A percentile compares a stretch with the other conserved stretches of the same genome.
Evolutionary conservation across 2,329 filamentous ascomycete genomes (phyloP).

Genomic region (Xylaria hypoxylon): DNA sequence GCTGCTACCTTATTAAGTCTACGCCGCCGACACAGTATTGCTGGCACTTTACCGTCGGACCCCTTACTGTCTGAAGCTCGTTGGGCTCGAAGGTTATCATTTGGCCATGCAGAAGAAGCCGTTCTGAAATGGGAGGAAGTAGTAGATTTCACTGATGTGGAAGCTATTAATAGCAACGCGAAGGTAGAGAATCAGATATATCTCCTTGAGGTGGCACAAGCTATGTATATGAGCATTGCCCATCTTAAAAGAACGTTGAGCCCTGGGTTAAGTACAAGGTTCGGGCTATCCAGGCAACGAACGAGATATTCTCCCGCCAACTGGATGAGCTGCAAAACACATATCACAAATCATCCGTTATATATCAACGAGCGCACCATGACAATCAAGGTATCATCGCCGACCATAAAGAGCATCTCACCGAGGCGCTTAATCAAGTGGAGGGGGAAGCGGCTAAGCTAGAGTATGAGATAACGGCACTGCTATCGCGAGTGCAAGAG

Average conservation of each 20-base stretch:
- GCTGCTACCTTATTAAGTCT: constrained; percentile 62
- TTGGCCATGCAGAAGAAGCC: constrained; percentile 80
- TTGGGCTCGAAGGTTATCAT: constrained; percentile 79
- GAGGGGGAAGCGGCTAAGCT: constrained; percentile 85
- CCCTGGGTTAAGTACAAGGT: constrained; percentile 73
- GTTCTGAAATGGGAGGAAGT: constrained; percentile 74
- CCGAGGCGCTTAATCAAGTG: constrained; percentile 80
- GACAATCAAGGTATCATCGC: constrained; percentile 75
- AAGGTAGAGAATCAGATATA: constrained; percentile 36
- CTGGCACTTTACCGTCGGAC: constrained; percentile 50
- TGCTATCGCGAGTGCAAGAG: constrained; percentile 85
- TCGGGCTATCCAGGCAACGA: constrained; percentile 66
- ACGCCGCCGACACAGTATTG: constrained; percentile 71
- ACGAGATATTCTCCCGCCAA: constrained; percentile 71
- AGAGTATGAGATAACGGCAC: constrained; percentile 87
- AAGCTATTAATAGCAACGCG: constrained; percentile 46
- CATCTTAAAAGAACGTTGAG: constrained; percentile 63
- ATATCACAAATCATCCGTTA: constrained; percentile 77
- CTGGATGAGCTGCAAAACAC: constrained; percentile 73
- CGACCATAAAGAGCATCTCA: constrained; percentile 75
- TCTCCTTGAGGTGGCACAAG: constrained; percentile 65
- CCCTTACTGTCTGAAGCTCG: constrained; percentile 65
- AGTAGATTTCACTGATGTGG: constrained; percentile 56
- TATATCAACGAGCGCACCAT: constrained; percentile 75
- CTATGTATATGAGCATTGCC: constrained; percentile 65